Conservation (phyloP, 768 basidiomycete genomes). For the Gloeopeniophorella convolvens region DNA sequence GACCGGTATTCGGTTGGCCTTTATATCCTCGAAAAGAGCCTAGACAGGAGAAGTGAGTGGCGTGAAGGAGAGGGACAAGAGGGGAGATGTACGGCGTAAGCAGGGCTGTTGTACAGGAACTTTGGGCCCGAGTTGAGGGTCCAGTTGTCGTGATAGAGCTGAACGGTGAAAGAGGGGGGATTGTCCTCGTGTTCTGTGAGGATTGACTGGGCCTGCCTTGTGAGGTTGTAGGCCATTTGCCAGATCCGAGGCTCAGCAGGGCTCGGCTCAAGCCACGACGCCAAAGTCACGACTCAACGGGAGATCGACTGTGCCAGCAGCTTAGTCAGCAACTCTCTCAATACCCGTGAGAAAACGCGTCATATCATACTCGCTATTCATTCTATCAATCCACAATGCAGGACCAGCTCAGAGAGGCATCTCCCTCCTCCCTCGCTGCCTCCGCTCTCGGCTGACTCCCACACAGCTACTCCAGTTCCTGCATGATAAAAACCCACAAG, state of each 20-base stretch:
- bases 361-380: not conserved
- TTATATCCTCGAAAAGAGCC: constrained; percentile 79
- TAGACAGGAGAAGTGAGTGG: constrained; percentile 26
- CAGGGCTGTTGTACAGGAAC: constrained; percentile 74
- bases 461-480: constrained; percentile 74
- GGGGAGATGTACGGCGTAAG: constrained; percentile 40
- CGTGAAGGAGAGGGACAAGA: not conserved
- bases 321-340: constrained; percentile 12
- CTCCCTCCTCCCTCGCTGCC: not conserved
- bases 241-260: no score
- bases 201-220: constrained; percentile 56
- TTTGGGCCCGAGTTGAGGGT: constrained; percentile 74
- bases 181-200: constrained; percentile 48
- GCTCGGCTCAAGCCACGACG: no score
- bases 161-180: constrained; percentile 72
- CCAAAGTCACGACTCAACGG: no score
- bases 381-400: constrained; percentile 14
- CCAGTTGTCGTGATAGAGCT: constrained; percentile 78
- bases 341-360: no score
- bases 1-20: constrained; percentile 75
- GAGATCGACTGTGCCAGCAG: no score
- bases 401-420: constrained; percentile 22
- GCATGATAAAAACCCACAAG: constrained; percentile 80
- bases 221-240: constrained; percentile 74
- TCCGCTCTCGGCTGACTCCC: not conserved